phyloP scores from a whole-genome alignment of 371 early-diverging fungal genomes.

The Mucor plumbeus region DNA sequence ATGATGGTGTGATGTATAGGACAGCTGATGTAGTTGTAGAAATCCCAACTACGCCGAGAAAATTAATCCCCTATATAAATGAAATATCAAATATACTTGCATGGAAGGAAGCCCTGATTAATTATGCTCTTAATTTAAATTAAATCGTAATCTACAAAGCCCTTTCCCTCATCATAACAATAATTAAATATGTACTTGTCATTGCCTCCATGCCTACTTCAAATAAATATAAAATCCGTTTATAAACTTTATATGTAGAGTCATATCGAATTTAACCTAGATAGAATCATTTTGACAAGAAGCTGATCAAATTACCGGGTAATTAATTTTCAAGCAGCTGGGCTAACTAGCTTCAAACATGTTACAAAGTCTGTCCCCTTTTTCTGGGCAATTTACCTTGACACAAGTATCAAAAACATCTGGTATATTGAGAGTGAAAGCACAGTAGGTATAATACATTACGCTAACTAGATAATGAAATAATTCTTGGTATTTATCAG shows the following conservation, averaged over 20 bases:
- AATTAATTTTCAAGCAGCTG: constrained; percentile 21
- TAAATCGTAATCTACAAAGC: constrained; percentile 7
- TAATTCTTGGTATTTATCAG: background rate
- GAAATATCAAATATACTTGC: constrained; percentile 15
- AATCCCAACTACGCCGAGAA: constrained; percentile 16
- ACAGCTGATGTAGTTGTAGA: constrained; percentile 14
- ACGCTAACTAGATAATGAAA: background rate
- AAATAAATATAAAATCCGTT: constrained; percentile 24
- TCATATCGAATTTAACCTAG: too few relatives aligned
- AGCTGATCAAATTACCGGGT: constrained; percentile 18
- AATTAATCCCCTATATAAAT: constrained; percentile 8
- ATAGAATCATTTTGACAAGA: constrained; percentile 26
- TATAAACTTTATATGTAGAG: constrained; percentile 20
- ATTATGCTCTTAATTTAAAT: background rate
- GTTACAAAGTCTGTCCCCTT: too few relatives aligned
- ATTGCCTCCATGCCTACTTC: constrained; percentile 20
- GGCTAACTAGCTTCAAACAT: too few relatives aligned
- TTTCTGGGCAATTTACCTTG: too few relatives aligned
- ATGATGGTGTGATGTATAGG: constrained; percentile 10
- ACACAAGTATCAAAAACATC: too few relatives aligned
- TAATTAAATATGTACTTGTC: constrained; percentile 23
- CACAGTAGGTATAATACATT: too few relatives aligned
- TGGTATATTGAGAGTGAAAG: too few relatives aligned
- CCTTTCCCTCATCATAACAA: constrained; percentile 15
- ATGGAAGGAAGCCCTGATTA: constrained; percentile 16